Conservation (phyloP, 768 basidiomycete species). For the Coprinellus micaceus region DNA sequence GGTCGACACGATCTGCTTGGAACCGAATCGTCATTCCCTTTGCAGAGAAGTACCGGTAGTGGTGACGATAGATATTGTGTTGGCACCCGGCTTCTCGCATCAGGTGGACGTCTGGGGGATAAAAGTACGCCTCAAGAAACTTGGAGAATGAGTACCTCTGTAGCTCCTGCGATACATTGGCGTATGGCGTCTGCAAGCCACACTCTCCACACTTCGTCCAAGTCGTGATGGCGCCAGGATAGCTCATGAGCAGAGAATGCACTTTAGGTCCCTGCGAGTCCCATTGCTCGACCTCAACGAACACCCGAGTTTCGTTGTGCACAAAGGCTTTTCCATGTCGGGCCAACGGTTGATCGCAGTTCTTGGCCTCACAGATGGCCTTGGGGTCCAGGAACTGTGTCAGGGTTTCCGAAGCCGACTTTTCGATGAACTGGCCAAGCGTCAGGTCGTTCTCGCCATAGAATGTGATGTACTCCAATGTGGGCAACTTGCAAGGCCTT, state of each 20-base stretch:
- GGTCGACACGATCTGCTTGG: conserved; percentile 74
- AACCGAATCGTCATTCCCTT: conserved; percentile 86
- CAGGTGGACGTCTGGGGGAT: conserved; percentile 80
- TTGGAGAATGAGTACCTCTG: conserved; percentile 93
- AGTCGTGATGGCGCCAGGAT: conserved; percentile 76
- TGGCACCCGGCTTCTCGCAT: conserved; percentile 88
- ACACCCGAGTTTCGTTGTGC: conserved; percentile 80
- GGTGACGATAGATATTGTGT: conserved; percentile 92
- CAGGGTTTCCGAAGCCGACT: conserved; percentile 63
- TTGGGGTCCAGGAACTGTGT: conserved; percentile 68
- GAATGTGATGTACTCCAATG: conserved; percentile 72
- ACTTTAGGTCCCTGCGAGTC: conserved; percentile 69
- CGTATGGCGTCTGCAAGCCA: conserved; percentile 79
- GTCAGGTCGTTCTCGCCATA: conserved; percentile 93
- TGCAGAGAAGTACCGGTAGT: conserved; percentile 85
- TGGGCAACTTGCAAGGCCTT: conserved; percentile 75
- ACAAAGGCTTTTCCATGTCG: conserved; percentile 89
- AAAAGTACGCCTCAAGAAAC: conserved; percentile 94
- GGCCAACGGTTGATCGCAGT: conserved; percentile 75
- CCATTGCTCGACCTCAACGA: conserved; percentile 88
- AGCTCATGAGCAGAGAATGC: conserved; percentile 39
- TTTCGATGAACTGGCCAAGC: conserved; percentile 90
- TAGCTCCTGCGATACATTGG: conserved; percentile 88
- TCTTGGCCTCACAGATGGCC: conserved; percentile 78
- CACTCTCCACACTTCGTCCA: conserved; percentile 86